Percentiles rank a stretch among this genome's conserved stretches.
These are phyloP conservation scores for Entamoeba moshkovskii DNA, from an alignment of 208 protist genomes.

Conservation along the genomic window DNA sequence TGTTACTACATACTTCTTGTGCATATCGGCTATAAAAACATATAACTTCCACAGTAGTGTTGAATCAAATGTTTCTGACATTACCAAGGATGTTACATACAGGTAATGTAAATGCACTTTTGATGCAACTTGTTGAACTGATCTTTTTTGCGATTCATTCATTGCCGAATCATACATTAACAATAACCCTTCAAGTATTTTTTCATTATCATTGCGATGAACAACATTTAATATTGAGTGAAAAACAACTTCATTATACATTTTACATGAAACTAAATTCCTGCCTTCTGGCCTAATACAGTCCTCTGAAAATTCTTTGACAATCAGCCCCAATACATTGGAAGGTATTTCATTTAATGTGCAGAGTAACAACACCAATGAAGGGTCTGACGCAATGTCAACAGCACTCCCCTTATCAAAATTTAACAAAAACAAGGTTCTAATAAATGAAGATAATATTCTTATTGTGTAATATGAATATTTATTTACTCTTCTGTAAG, in stretches of 20 bases:
- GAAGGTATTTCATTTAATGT: background rate
- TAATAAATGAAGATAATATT: background rate
- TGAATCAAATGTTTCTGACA: background rate
- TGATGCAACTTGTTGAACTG: background rate
- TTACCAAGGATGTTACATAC: background rate
- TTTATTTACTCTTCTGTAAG: background rate
- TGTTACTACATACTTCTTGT: background rate
- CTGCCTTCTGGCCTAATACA: background rate
- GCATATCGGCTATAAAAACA: background rate
- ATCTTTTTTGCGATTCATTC: background rate
- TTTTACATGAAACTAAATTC: background rate
- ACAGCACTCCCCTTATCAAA: background rate
- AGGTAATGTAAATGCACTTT: background rate
- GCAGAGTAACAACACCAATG: background rate
- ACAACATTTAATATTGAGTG: background rate
- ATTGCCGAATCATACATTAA: background rate
- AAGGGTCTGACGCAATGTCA: background rate
- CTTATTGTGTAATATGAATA: background rate
- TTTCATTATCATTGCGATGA: background rate
- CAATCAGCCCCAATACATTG: background rate
- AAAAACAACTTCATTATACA: background rate
- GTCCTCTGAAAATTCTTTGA: background rate
- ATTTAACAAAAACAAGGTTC: background rate
- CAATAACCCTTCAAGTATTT: background rate
- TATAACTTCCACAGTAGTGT: background rate